Evolutionary conservation across 2,329 filamentous ascomycete species (phyloP).

Genomic region (Penicillium concentricum): DNA sequence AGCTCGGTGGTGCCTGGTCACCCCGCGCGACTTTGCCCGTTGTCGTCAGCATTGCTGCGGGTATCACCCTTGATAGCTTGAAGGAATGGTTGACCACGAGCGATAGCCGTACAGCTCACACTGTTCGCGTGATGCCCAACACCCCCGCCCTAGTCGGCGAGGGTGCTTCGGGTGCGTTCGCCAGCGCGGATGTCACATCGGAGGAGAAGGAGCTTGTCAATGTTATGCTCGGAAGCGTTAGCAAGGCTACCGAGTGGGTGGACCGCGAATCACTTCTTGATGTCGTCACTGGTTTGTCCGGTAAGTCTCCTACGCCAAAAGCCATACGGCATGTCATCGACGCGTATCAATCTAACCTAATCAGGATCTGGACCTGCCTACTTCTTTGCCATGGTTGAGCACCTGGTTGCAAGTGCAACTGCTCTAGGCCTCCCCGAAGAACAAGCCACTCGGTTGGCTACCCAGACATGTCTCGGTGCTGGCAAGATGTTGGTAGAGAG

Average conservation of each 20-base stretch:
- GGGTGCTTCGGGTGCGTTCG: conserved; percentile 33
- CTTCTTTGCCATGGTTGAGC: conserved; percentile 40
- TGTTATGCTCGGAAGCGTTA: conserved; percentile 30
- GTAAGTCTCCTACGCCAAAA: conserved; percentile 18
- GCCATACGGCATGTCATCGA: neutral
- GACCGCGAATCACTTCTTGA: conserved; percentile 35
- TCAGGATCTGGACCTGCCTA: conserved; percentile 38
- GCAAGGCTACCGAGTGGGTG: conserved; percentile 37
- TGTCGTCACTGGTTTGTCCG: conserved; percentile 38
- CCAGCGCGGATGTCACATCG: conserved; percentile 25
- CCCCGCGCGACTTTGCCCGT: conserved; percentile 26
- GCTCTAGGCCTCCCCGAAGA: conserved; percentile 32
- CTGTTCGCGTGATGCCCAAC: conserved; percentile 39
- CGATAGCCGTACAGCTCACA: conserved; percentile 26
- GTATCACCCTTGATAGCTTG: conserved; percentile 33
- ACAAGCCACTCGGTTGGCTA: conserved; percentile 34
- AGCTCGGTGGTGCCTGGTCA: conserved; percentile 30
- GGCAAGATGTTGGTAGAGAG: conserved; percentile 37
- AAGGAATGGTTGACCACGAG: conserved; percentile 28
- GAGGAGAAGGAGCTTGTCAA: conserved; percentile 34
- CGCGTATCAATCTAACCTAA: neutral
- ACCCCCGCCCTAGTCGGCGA: conserved; percentile 35
- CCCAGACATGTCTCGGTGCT: conserved; percentile 37
- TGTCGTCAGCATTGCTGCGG: conserved; percentile 36
- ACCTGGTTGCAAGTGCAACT: conserved; percentile 34